Percentiles rank a stretch among this genome's conserved stretches.
Evolutionary conservation across 495 filamentous ascomycete genomes (phyloP).

Genomic region (Sordaria brevicollis): DNA sequence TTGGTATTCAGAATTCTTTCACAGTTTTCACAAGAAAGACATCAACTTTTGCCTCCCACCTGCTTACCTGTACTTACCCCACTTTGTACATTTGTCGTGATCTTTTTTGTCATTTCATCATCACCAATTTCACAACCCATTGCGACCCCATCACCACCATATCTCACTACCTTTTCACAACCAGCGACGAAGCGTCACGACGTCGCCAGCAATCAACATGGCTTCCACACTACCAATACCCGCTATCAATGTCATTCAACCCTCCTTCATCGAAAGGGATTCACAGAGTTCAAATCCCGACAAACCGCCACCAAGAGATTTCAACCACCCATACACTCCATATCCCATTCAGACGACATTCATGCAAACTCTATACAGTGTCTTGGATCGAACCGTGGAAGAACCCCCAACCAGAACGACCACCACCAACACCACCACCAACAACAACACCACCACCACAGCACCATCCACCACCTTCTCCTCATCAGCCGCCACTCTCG

Average conservation of each 20-base stretch:
- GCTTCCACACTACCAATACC: not conserved
- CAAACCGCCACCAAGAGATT: conserved; percentile 34
- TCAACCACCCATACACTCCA: conserved; percentile 86
- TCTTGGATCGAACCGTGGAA: conserved; percentile 43
- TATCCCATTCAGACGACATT: conserved; percentile 86
- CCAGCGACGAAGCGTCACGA: not conserved
- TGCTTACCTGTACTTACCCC: not conserved
- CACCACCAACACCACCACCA: not conserved
- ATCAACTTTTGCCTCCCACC: not conserved
- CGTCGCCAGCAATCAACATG: not conserved
- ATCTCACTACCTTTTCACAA: not conserved
- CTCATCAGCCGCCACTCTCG: not conserved
- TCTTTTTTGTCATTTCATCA: not conserved
- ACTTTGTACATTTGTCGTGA: not conserved
- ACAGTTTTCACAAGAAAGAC: not conserved
- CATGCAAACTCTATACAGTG: conserved; percentile 78
- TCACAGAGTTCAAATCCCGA: not conserved
- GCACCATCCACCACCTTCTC: not conserved
- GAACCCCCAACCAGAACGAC: not conserved
- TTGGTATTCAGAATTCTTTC: not conserved
- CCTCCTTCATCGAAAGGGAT: not conserved
- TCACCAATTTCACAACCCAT: not conserved
- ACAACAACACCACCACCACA: not conserved
- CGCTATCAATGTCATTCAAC: not conserved
- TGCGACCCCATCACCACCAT: not conserved